Evolutionary conservation across 2,329 filamentous ascomycete species (phyloP), one percentile per base, ranked within the genome.

Genomic region (Lojkania enalia): DNA sequence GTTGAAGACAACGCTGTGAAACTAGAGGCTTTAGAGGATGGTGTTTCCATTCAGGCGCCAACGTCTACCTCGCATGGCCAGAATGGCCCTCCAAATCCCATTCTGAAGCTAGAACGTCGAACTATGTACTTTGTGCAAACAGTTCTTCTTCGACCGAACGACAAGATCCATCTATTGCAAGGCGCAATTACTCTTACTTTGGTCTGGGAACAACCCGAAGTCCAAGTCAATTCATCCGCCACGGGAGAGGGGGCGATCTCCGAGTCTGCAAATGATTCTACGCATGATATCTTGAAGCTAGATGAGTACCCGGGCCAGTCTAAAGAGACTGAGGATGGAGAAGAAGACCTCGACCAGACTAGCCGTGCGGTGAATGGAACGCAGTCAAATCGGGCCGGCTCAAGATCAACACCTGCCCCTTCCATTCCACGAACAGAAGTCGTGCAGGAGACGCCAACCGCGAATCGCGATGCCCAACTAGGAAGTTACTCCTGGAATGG

Each of bases 391-490:
- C 30, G n/a, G 7, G 25, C 30, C 30, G 9, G 47, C 12, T 31
- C 51, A n/a, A 47, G 47, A 11, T 47, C 57, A 3, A 66, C 64
- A 15, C 63, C 64, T 20, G 46, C 44, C 12, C 51, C 59, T 7
- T 56, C 58, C 2, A 41, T 55, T 19, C 45, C 63, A 21, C 57
- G 47, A 6, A 61, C 62, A 1, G 41, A 60, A n/a, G 40, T 69
- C 4, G 51, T 68, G 4, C 62, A 67, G 15, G 65, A 69, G 39
- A 69, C 65, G 1, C 65, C 65, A 5, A 62, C 60, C 2, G 44
- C 49, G 33, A 39, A 51, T 35, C 58, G 63, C 19, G 14, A 7
- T 9, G 30, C 14, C 6, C 9, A 9, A 30, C 14, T n/a, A n/a
- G n/a, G n/a, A n/a, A n/a, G n/a, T n/a, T n/a, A n/a, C n/a, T n/a